Base-by-base conservation (phyloP, 2,329 filamentous ascomycete genomes). In the Phialophora expanda region DNA sequence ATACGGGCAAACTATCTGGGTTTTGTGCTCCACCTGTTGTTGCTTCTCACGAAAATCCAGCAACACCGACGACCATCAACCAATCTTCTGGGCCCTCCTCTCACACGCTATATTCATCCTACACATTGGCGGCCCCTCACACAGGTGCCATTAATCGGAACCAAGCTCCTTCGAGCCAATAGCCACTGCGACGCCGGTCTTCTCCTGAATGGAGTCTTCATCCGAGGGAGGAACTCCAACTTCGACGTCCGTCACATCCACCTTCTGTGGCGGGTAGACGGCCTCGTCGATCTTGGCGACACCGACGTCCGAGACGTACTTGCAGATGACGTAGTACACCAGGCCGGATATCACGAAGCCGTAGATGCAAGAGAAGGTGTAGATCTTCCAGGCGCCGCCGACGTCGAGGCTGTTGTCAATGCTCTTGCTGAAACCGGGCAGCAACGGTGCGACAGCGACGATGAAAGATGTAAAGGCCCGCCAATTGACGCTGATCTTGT, bases 351-450 rank as follows among this genome's bases (percentile, higher is more conserved):
- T 67, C 61, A 70, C 73, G 69, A 80, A 80, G 12, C 78, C 78
- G 66, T 79, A 81, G 9, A 79, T 70, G 76, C 78, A 81, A 2
- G 77, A 77, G 64, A 81, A 80, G 26, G 77, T 76, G 61, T 80
- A 80, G 32, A 78, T 75, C 72, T 71, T 79, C 76, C 77, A 78
- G 26, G 75, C 76, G 56, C 76, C 78, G 26, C 77, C 76, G 59
- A 79, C 76, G 58, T 79, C 72, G 50, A 80, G 73, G 7, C 59
- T 73, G 22, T 68, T 67, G 3, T 77, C 65, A 64, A 80, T 80
- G 30, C 74, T 76, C 68, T 79, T 79, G 9, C 76, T 74, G 73
- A 70, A 76, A 62, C 68, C 74, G 56, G 59, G 78, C 70, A 68
- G 72, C 65, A 66, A 76, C 69, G 65, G 76, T 65, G 24, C 75